Evolutionary conservation across 2,329 filamentous ascomycete genomes (phyloP).

Genomic region (Lachnellula occidentalis): DNA sequence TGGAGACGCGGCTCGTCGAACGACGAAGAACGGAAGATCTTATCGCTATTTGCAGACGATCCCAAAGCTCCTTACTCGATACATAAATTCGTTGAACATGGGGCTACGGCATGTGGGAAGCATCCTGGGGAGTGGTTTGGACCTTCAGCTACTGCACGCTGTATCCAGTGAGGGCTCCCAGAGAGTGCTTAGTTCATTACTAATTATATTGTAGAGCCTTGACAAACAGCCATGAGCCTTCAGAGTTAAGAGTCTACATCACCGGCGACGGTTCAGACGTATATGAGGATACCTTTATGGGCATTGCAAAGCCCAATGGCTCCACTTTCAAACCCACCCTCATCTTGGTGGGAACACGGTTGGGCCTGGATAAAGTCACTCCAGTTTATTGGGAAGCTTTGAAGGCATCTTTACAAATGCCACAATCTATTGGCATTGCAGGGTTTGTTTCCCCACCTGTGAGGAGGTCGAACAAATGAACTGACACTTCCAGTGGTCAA

Average conservation of each 20-base stretch:
- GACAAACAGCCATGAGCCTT: conserved; percentile 56
- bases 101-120: conserved; percentile 82
- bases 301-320: conserved; percentile 64
- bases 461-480: neutral
- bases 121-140: conserved; percentile 98
- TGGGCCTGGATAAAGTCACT: conserved; percentile 92
- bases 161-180: conserved; percentile 68
- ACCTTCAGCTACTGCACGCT: conserved; percentile 89
- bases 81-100: conserved; percentile 87
- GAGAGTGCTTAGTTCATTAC: neutral
- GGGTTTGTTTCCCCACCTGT: conserved; percentile 51
- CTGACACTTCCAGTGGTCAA: conserved; percentile 58
- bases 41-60: conserved; percentile 83
- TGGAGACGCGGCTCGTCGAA: conserved; percentile 64
- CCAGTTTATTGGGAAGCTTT: conserved; percentile 95
- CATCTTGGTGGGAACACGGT: conserved; percentile 78
- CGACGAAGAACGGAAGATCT: conserved; percentile 61
- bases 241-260: conserved; percentile 73
- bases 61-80: conserved; percentile 85
- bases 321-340: conserved; percentile 74
- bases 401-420: conserved; percentile 75
- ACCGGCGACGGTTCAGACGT: conserved; percentile 88
- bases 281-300: conserved; percentile 83
- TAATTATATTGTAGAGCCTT: conserved; percentile 55
- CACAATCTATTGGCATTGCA: conserved; percentile 92